phyloP scores from a whole-genome alignment of 352 stramenopile genomes.

The Salisapilia sapeloensis region DNA sequence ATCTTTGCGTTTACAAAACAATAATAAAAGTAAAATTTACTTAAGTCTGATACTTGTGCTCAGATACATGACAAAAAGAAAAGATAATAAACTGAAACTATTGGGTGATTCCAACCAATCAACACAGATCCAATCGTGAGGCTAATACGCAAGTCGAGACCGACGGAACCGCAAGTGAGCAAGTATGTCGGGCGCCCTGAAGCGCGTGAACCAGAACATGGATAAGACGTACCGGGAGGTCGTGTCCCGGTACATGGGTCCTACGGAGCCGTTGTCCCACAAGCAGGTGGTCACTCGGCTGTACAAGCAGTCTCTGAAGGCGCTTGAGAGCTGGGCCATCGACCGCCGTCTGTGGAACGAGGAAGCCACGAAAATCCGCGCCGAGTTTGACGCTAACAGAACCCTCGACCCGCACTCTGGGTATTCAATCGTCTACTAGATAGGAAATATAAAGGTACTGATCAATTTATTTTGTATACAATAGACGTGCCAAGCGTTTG shows the following conservation, averaged over 20 bases:
- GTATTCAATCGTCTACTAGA: conserved; percentile 8
- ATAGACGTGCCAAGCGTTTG: conserved; percentile 57
- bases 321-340: conserved; percentile 87
- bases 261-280: conserved; percentile 58
- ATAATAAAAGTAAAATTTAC: no score
- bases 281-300: conserved; percentile 83
- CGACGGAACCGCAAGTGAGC: no score
- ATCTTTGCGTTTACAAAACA: no score
- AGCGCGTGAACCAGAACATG: conserved; percentile 74
- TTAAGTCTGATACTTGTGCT: no score
- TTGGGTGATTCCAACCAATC: no score
- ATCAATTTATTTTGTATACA: no score
- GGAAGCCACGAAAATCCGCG: conserved; percentile 85
- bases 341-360: conserved; percentile 93
- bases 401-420: conserved; percentile 31
- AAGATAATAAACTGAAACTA: no score
- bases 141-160: no score
- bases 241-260: conserved; percentile 39
- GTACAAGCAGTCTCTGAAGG: conserved; percentile 92
- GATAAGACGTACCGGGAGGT: conserved; percentile 74
- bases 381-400: conserved; percentile 82
- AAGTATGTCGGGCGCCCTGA: conserved; percentile 15
- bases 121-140: no score
- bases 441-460: no score
- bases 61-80: no score